phyloP scores from a whole-genome alignment of 1,139 yeast species.

The Geotrichum europaeum region DNA sequence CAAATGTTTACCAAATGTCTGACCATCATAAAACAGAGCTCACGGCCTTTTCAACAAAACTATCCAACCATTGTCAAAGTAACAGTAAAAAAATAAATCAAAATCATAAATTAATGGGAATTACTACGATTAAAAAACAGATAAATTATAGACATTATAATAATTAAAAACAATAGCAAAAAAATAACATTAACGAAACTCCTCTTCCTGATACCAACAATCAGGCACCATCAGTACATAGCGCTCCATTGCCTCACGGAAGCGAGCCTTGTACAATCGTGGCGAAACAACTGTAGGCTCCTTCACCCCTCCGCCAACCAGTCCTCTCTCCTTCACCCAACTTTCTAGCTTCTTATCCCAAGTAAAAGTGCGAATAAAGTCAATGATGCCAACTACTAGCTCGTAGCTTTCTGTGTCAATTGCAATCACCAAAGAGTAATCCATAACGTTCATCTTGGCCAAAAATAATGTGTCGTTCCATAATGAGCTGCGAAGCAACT shows the following conservation, averaged over 20 bases:
- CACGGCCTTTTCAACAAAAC: no score
- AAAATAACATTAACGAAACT: not conserved
- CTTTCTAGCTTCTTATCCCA: slow-evolving; percentile 98
- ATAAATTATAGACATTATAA: no score
- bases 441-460: slow-evolving; percentile 99
- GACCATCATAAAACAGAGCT: no score
- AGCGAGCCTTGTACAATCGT: slow-evolving; percentile 84
- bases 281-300: slow-evolving; percentile 98
- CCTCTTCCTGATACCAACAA: slow-evolving; percentile 17
- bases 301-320: slow-evolving; percentile 79
- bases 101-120: no score
- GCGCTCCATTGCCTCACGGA: slow-evolving; percentile 96
- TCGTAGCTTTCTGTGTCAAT: slow-evolving; percentile 66
- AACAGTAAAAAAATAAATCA: no score
- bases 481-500: slow-evolving; percentile 73
- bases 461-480: slow-evolving; percentile 93
- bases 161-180: not conserved
- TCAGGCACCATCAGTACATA: slow-evolving; percentile 94
- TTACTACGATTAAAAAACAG: no score
- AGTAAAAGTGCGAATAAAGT: slow-evolving; percentile 90
- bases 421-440: slow-evolving; percentile 90
- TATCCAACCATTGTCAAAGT: no score
- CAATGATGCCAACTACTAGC: slow-evolving; percentile 89
- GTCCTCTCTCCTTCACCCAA: slow-evolving; percentile 94
- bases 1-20: no score